Base-by-base conservation (phyloP, 176 grass and related monocot species). In the Carex littledalei region DNA sequence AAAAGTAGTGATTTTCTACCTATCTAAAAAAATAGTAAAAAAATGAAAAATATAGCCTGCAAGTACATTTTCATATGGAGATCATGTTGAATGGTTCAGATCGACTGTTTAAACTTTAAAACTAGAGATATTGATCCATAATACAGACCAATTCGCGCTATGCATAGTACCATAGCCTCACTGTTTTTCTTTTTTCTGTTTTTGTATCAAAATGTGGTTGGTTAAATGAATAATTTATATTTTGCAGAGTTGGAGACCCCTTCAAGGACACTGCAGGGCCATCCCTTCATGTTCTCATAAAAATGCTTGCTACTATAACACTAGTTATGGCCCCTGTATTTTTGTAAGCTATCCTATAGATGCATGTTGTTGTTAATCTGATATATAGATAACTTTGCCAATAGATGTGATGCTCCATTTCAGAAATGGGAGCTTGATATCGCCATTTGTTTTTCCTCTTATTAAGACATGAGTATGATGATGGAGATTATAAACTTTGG, bases 261-360 rank as follows among this genome's bases (percentile, higher is more conserved):
- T 99, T 99, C 54, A 99, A 99, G 86, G 96, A 99, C 85, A 99
- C 93, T 0, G 96, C 96, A 0, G 96, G 96, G 0, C 96, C 96
- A 43, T 99, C 96, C 0, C 29, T 95, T 31, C 96, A 99, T 84
- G 96, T 99, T 89, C 91, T 99, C 52, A 99, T 99, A 10, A 99
- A 99, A 92, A 99, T 99, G 96, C 96, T 95, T 9, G 93, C 96
- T 2, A 95, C 96, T 21, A 99, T 99, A 73, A 99, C 96, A 29
- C 60, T 99, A 80, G 96, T 99, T 69, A 95, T 95, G 96, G 96
- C 93, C 29, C 96, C 96, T 1, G 89, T 99, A 79, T 95, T 99
- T 80, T 99, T 99, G 85, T 99, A 85, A 90, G 63, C 49, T 49
- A 83, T 43, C 49, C 14, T 45, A 54, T 63, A 79, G 67, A 82